Evolutionary conservation across 805 yeast genomes (phyloP), one percentile per base, ranked within the genome.

Genomic region (Nakazawaea anatomiae): DNA sequence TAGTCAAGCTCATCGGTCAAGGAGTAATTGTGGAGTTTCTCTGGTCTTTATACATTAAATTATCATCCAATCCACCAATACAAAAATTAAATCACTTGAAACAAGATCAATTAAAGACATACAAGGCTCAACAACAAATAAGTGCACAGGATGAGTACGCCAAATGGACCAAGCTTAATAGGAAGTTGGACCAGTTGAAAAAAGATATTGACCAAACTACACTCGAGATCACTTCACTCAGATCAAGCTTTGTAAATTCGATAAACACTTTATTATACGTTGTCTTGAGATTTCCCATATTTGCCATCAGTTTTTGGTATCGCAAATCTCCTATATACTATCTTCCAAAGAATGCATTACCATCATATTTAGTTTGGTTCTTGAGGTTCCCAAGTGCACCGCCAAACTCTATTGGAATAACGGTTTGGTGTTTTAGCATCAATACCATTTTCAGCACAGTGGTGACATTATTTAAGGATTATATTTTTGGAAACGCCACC

Each of bases 71-170:
- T 52, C 57, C 64, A 11, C 55, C 61, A 10, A 57, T 68, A 35
- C 52, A 61, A 12, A 56, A 63, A 39, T 59, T 76, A 29, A 59
- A 63, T 12, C 51, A 55, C 2, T 59, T 71, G 48, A 71, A 75
- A 49, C 57, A 61, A 7, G 77, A 85, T 55, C 77, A 83, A 46
- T 62, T 65, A 12, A 64, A 68, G 18, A 61, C 81, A 27, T 72
- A 77, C 57, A 72, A 69, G 11, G 80, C 83, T 58, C 77, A 89
- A 54, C 71, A 79, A 32, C 55, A 73, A 2, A 78, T 90, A 8
- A 80, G 89, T 50, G 92, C 97, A 1, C 97, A 92, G 66, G 97
- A 94, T 64, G 83, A 94, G 60, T 94, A 92, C 65, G 97, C 97
- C 31, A 84, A 80, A 60, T 94, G 98, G 98, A 95, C 97, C 1